Base-by-base conservation (phyloP, 2,329 filamentous ascomycete species). In the Alternaria sp. region DNA sequence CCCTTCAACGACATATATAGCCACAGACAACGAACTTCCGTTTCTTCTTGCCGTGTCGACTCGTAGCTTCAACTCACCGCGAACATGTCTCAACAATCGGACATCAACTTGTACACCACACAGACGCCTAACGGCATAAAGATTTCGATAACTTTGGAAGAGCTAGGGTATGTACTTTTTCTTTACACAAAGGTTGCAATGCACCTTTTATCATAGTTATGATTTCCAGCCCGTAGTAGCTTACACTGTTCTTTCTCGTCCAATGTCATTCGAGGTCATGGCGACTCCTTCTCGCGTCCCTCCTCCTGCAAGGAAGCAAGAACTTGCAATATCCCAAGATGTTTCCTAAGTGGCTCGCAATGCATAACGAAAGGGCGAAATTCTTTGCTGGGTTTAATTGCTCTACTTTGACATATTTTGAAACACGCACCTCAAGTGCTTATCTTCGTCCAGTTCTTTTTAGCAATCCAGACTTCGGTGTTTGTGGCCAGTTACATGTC, bases 81-180 rank as follows among this genome's bases (percentile, higher is more conserved):
- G 49, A 72, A 72, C 68, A 62, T 74, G 30, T 69, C 72, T 30
- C 62, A 71, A 54, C 65, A 70, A 49, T 83, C 90, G 6, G 84
- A 91, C 68, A 93, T 96, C 71, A 90, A 89, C 43, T 87, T 96
- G 30, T 96, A 95, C 82, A 96, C 93, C 12, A 85, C 86, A 12
- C 86, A 89, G 73, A 97, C 94, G 52, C 92, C 94, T 46, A 97
- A 97, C 80, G 93, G 93, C 65, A 91, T 95, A 84, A 97, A 96
- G 79, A 87, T 92, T 63, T 93, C 91, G 57, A 96, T 97, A 66
- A 85, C 92, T 9, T 82, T 97, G 16, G 93, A 96, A 80, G 93
- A 96, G 81, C 85, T 97, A 5, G 90, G 89, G 67, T 80, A 71
- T 53, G 73, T 63, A 30, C 28, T 28, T n/a, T 41, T 7, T 46